Evolutionary conservation across 2,329 filamentous ascomycete genomes (phyloP).

Genomic region (Scopulariopsis brevicaulis): DNA sequence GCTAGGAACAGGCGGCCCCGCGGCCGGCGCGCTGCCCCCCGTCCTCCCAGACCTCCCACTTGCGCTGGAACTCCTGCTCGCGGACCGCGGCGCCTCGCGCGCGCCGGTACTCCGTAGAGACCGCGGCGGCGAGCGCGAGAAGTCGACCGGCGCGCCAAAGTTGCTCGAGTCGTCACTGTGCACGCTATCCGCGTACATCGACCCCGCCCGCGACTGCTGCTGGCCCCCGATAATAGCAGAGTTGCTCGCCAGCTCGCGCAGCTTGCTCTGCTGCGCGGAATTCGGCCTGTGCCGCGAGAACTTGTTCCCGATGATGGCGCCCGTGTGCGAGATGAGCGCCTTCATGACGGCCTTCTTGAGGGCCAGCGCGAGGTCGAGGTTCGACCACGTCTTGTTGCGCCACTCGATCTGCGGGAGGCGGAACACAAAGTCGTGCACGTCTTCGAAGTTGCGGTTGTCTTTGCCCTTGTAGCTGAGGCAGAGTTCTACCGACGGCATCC

Average conservation of each 20-base stretch:
- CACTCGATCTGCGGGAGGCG: slow-evolving; percentile 89
- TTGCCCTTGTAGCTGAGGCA: slow-evolving; percentile 96
- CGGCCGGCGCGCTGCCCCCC: slow-evolving; percentile 11
- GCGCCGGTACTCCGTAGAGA: slow-evolving; percentile 36
- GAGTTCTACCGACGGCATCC: slow-evolving; percentile 87
- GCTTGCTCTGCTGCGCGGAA: slow-evolving; percentile 64
- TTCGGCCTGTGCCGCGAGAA: slow-evolving; percentile 79
- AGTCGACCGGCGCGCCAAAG: slow-evolving; percentile 43
- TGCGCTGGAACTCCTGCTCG: slow-evolving; percentile 41
- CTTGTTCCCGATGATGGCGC: slow-evolving; percentile 95
- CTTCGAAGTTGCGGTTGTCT: slow-evolving; percentile 88
- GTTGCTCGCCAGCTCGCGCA: slow-evolving; percentile 75
- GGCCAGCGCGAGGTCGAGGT: slow-evolving; percentile 82
- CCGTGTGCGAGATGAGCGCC: slow-evolving; percentile 87
- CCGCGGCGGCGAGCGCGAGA: slow-evolving; percentile 45
- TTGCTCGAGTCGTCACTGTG: slow-evolving; percentile 47
- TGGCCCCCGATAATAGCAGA: slow-evolving; percentile 42
- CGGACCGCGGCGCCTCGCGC: slow-evolving; percentile 29
- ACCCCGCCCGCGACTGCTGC: slow-evolving; percentile 23
- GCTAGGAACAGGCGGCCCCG: slow-evolving; percentile 19
- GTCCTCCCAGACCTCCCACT: slow-evolving; percentile 30
- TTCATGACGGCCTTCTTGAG: slow-evolving; percentile 92
- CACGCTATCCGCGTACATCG: slow-evolving; percentile 26
- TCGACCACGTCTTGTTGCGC: slow-evolving; percentile 98
- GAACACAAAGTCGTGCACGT: slow-evolving; percentile 97